These are phyloP conservation scores for Vigna radiata DNA, from an alignment of 306 rosid genomes.

Conservation along the genomic window DNA sequence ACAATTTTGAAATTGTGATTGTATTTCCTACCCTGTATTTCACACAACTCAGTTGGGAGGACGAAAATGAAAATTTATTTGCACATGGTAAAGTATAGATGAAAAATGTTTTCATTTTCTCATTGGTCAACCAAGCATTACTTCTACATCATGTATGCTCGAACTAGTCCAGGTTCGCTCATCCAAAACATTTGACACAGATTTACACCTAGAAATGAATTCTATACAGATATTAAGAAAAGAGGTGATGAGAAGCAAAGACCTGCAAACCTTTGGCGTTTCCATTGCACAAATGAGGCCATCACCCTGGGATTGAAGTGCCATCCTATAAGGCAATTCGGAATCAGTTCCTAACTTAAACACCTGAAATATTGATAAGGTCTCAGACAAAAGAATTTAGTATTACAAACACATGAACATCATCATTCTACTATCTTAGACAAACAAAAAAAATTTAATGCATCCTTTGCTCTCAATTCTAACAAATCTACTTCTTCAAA, in stretches of 20 bases:
- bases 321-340: conserved; percentile 90
- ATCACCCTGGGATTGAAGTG: conserved; percentile 72
- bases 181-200: conserved; percentile 3
- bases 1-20: neutral
- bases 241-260: conserved; percentile 39
- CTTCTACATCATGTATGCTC: neutral
- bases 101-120: conserved; percentile 28
- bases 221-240: conserved; percentile 14
- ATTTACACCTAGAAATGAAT: conserved; percentile 11
- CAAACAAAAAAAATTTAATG: neutral
- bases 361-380: conserved; percentile 62
- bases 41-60: conserved; percentile 4
- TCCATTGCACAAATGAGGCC: conserved; percentile 81
- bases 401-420: neutral
- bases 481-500: conserved; percentile 13
- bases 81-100: conserved; percentile 1
- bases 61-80: neutral
- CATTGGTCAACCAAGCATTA: neutral
- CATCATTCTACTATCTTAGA: neutral
- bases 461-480: neutral
- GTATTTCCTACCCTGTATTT: neutral
- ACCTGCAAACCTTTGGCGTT: conserved; percentile 75
- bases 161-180: neutral
- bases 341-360: conserved; percentile 62
- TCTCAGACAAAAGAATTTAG: conserved; percentile 31